These are phyloP conservation scores for Jackrogersella multiformis DNA, from an alignment of 495 filamentous ascomycete genomes.

Conservation along the genomic window DNA sequence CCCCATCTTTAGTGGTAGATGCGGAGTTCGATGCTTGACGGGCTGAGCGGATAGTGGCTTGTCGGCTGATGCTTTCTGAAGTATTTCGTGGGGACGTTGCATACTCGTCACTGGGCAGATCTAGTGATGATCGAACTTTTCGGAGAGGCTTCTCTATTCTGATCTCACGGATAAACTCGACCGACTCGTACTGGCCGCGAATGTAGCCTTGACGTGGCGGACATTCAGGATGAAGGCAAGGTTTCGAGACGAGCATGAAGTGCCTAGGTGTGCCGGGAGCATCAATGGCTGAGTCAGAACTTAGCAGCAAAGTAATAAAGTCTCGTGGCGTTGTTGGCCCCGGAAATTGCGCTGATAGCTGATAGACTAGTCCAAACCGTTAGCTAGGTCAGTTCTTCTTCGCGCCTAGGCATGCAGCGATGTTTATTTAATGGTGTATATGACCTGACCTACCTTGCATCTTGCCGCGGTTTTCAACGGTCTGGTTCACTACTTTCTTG, in stretches of 20 bases:
- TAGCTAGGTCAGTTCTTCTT: slow-evolving; percentile 3
- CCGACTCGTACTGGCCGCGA: slow-evolving; percentile 86
- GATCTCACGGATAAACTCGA: slow-evolving; percentile 90
- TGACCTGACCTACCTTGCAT: slow-evolving; percentile 60
- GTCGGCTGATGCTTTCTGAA: slow-evolving; percentile 36
- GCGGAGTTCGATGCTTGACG: slow-evolving; percentile 30
- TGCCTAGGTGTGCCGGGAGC: slow-evolving; percentile 56
- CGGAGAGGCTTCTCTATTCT: slow-evolving; percentile 55
- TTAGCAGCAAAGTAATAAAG: slow-evolving; percentile 81
- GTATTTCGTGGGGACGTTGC: slow-evolving; percentile 13
- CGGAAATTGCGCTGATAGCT: slow-evolving; percentile 88
- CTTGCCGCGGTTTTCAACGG: slow-evolving; percentile 63
- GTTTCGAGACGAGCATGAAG: slow-evolving; percentile 88
- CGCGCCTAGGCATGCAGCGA: not conserved
- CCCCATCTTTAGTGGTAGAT: slow-evolving; percentile 5
- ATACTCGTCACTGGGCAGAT: slow-evolving; percentile 42
- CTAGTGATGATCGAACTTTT: slow-evolving; percentile 47
- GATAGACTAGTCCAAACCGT: slow-evolving; percentile 66
- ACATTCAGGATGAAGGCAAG: slow-evolving; percentile 77
- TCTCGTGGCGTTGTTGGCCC: slow-evolving; percentile 87
- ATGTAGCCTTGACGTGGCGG: slow-evolving; percentile 74
- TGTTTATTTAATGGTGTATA: not conserved
- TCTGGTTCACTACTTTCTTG: slow-evolving; percentile 68
- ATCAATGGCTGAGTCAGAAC: slow-evolving; percentile 52
- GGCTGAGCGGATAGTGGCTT: slow-evolving; percentile 47